Conservation (phyloP, 345 rosid genomes). For the Geranium brycei region DNA sequence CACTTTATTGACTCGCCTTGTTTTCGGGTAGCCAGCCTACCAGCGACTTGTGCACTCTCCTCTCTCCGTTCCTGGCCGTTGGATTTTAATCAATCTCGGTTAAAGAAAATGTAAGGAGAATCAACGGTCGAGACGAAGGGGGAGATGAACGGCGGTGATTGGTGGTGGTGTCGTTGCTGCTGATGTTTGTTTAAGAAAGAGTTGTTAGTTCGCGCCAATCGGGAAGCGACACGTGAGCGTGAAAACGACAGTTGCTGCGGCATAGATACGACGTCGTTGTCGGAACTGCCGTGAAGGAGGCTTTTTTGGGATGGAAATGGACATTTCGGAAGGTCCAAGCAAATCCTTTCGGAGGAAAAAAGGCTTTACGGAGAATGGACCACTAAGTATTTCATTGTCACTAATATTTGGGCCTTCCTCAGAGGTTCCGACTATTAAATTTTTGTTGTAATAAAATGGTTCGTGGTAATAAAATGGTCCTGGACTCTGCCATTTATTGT, state of each 20-base stretch:
- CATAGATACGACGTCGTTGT: not conserved
- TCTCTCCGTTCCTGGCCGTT: not conserved
- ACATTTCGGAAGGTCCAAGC: not conserved
- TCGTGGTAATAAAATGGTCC: no score
- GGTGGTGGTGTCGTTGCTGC: not conserved
- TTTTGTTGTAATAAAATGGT: no score
- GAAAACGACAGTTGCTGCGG: not conserved
- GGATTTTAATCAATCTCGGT: not conserved
- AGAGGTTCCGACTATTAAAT: no score
- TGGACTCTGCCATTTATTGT: no score
- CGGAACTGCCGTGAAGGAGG: not conserved
- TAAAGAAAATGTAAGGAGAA: not conserved
- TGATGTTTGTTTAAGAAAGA: not conserved
- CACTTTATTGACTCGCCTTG: not conserved
- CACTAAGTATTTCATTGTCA: no score
- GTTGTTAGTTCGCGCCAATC: not conserved
- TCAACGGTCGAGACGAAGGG: not conserved
- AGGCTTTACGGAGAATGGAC: not conserved
- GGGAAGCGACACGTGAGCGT: not conserved
- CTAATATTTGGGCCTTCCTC: no score
- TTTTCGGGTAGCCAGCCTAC: not conserved
- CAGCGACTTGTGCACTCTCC: not conserved
- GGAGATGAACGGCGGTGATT: not conserved
- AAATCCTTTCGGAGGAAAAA: not conserved
- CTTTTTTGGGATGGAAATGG: not conserved